Evolutionary conservation across 176 grass and related monocot species (phyloP).

Genomic region (Cymbopogon citratus): DNA sequence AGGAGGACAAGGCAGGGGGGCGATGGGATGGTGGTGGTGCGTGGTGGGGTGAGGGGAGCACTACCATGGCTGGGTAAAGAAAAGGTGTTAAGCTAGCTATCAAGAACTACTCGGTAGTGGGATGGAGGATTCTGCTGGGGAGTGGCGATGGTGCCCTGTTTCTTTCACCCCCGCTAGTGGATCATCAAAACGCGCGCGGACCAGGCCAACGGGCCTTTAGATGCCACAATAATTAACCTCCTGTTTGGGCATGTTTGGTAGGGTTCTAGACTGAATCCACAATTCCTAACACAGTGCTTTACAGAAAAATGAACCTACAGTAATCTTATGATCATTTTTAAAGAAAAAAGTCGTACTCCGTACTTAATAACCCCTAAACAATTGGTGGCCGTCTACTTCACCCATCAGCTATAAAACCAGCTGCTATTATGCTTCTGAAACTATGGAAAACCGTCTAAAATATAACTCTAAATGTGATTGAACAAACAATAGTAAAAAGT

Average conservation of each 20-base stretch:
- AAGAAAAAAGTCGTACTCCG: too few species aligned
- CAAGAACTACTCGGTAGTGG: slow-evolving; percentile 17
- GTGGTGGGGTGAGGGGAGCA: slow-evolving; percentile 46
- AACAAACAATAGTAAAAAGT: too few species aligned
- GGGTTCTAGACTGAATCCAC: neutral
- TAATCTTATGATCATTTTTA: neutral
- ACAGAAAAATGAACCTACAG: neutral
- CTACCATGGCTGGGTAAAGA: neutral
- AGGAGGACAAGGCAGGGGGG: neutral
- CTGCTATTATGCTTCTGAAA: too few species aligned
- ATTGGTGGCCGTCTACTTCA: too few species aligned
- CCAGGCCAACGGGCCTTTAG: neutral
- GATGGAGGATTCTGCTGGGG: slow-evolving; percentile 21
- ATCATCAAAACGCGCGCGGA: slow-evolving; percentile 16
- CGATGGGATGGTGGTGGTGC: slow-evolving; percentile 15
- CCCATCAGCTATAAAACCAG: too few species aligned
- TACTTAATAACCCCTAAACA: too few species aligned
- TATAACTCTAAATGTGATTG: too few species aligned
- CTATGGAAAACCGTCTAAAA: too few species aligned
- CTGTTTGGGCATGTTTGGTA: neutral
- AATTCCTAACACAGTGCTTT: neutral
- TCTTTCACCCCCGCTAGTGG: slow-evolving; percentile 14
- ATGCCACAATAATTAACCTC: slow-evolving; percentile 2
- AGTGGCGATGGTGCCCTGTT: slow-evolving; percentile 22
- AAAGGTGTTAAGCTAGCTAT: slow-evolving; percentile 4